Evolutionary conservation across 441 rosid species (phyloP).

Genomic region (Arabidopsis lyrata): DNA sequence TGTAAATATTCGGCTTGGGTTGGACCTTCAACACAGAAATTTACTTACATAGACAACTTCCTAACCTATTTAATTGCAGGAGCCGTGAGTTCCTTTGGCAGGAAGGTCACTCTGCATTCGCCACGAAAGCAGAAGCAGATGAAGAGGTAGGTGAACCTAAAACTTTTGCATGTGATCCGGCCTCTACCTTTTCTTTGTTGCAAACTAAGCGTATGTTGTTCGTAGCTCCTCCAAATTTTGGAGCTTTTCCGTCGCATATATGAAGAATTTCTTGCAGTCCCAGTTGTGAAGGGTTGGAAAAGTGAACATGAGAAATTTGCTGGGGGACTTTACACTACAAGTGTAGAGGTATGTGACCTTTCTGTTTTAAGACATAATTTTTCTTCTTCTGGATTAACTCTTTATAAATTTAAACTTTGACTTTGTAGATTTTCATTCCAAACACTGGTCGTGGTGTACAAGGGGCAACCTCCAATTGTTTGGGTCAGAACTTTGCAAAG

Average conservation of each 20-base stretch:
- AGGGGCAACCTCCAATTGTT: not conserved
- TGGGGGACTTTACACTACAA: not conserved
- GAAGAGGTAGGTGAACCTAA: conserved; percentile 63
- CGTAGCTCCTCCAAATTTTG: conserved; percentile 90
- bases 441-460: not conserved
- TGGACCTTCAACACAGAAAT: not conserved
- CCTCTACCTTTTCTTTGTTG: not conserved
- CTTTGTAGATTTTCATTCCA: conserved; percentile 49
- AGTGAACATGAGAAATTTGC: not conserved
- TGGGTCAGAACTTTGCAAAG: not conserved
- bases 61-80: conserved; percentile 54
- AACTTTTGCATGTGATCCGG: conserved; percentile 25
- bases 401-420: conserved; percentile 9
- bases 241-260: conserved; percentile 88
- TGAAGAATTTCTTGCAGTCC: conserved; percentile 28
- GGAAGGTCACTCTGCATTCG: conserved; percentile 98
- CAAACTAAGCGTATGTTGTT: conserved; percentile 24
- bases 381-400: conserved; percentile 22
- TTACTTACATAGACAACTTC: conserved; percentile 12
- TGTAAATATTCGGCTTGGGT: not conserved
- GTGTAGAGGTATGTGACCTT: conserved; percentile 16
- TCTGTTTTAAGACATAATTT: not conserved
- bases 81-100: conserved; percentile 99
- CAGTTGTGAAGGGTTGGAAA: not conserved
- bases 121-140: conserved; percentile 93